Conservation (phyloP, 148 eudicot genomes). For the Rhododendron griersonianum region DNA sequence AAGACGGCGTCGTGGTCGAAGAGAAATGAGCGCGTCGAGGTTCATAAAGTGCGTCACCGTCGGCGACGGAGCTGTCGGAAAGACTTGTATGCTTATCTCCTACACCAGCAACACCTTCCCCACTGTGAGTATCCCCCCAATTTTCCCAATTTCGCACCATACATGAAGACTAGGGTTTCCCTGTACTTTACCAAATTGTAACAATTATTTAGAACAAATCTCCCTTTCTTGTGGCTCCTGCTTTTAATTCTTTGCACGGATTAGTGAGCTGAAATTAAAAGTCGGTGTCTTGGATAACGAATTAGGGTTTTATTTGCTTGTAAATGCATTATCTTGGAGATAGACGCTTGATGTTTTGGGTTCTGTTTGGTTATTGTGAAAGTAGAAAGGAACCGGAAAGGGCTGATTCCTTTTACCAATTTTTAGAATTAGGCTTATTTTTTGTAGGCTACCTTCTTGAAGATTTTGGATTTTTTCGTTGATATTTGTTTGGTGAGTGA, state of each 20-base stretch:
- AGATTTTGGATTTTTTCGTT: background rate
- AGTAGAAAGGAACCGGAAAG: background rate
- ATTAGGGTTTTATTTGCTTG: background rate
- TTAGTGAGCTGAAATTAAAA: background rate
- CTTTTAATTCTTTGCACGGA: background rate
- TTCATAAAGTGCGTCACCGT: conserved; percentile 51
- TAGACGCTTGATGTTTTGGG: background rate
- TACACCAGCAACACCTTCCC: conserved; percentile 49
- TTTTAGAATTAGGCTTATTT: background rate
- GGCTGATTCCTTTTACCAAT: background rate
- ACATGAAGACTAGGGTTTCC: background rate
- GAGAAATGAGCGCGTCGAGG: conserved; percentile 36
- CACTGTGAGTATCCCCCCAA: conserved; percentile 22
- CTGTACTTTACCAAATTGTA: background rate
- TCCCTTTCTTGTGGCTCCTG: background rate
- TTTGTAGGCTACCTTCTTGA: background rate
- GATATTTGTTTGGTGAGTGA: background rate
- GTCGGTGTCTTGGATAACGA: background rate
- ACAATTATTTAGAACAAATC: background rate
- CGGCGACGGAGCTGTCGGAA: conserved; percentile 49
- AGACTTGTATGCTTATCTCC: conserved; percentile 50
- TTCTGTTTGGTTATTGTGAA: background rate
- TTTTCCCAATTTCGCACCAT: background rate
- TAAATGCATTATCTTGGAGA: background rate
- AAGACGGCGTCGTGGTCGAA: background rate